These are phyloP conservation scores for Yamadazyma akitaensis DNA, from an alignment of 805 yeast species.

Conservation along the genomic window DNA sequence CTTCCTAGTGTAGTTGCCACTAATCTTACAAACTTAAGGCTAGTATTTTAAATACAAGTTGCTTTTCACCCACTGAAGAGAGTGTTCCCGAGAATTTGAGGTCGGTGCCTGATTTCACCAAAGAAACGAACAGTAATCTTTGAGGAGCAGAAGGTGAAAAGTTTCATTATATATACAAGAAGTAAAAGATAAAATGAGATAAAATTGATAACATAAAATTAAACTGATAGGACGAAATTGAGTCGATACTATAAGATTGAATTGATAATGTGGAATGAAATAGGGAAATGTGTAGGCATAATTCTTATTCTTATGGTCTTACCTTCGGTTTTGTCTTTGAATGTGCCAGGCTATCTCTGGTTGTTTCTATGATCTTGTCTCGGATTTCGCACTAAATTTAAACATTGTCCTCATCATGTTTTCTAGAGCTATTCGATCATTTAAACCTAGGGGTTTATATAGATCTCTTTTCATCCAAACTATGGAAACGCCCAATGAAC, in stretches of 20 bases:
- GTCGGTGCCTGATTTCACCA: conserved; percentile 17
- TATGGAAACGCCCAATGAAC: conserved; percentile 79
- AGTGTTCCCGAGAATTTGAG: conserved; percentile 6
- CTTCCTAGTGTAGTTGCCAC: conserved; percentile 42
- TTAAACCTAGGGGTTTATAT: background rate
- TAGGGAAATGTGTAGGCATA: too few species aligned
- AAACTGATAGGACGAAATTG: too few species aligned
- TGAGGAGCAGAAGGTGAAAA: background rate
- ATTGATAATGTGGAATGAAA: too few species aligned
- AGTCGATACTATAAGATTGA: too few species aligned
- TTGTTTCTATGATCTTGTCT: too few species aligned
- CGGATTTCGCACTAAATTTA: too few species aligned
- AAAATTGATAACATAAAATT: too few species aligned
- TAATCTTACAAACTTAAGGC: conserved; percentile 22
- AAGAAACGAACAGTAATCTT: conserved; percentile 25
- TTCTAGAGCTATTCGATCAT: background rate
- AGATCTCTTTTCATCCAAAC: conserved; percentile 65
- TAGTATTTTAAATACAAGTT: background rate
- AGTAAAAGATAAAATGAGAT: too few species aligned
- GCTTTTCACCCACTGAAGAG: background rate
- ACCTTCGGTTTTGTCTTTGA: too few species aligned
- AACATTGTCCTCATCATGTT: background rate
- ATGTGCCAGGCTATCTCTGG: too few species aligned
- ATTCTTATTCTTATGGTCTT: too few species aligned
- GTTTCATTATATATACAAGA: too few species aligned